These are phyloP conservation scores for Isatis lusitanica DNA, from an alignment of 441 rosid genomes.

Conservation along the genomic window DNA sequence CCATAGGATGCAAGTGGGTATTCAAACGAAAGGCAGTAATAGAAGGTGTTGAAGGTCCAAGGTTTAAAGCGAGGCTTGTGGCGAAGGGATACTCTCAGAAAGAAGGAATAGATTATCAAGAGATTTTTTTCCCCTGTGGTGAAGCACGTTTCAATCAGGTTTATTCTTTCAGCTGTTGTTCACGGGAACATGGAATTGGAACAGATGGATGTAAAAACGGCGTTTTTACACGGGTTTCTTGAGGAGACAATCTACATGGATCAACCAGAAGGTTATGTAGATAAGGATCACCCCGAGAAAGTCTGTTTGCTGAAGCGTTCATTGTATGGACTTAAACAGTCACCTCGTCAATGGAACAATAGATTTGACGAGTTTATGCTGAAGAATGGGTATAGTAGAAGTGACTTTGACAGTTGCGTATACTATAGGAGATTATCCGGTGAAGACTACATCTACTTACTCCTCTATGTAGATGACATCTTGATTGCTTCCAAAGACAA, in stretches of 20 bases:
- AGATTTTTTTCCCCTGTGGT: neutral
- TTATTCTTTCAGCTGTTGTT: neutral
- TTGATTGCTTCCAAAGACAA: neutral
- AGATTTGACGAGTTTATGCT: neutral
- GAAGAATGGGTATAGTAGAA: neutral
- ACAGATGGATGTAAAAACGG: neutral
- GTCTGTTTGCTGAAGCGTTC: neutral
- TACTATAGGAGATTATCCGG: neutral
- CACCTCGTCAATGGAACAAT: neutral
- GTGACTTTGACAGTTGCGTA: neutral
- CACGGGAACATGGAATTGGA: neutral
- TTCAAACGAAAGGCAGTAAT: no score
- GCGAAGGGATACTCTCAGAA: no score
- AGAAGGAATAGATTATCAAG: no score
- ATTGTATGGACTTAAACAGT: neutral
- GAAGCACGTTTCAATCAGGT: neutral
- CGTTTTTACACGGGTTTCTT: neutral
- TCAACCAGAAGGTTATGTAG: neutral
- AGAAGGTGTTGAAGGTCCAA: no score
- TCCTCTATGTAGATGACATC: neutral
- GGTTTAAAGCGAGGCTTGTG: no score
- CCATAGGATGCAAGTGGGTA: no score
- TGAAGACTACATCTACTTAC: neutral
- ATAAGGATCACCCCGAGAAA: neutral
- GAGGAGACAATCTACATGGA: neutral